phyloP scores from a whole-genome alignment of 352 stramenopile species.

The Phytophthora pini region DNA sequence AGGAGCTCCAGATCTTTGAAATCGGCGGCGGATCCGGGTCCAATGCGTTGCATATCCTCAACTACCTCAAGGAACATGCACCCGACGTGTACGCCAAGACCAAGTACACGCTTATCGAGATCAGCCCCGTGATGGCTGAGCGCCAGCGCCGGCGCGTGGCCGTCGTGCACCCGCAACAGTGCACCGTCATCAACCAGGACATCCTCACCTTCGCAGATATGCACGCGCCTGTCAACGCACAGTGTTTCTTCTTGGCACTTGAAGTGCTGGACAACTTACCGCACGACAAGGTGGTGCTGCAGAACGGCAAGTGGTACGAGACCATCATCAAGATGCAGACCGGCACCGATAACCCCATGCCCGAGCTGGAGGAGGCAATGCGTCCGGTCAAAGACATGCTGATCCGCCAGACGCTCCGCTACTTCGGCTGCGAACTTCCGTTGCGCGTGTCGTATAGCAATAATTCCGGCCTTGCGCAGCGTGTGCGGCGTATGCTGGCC shows the following conservation, averaged over 20 bases:
- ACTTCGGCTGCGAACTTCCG: conserved; percentile 79
- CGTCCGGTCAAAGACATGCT: conserved; percentile 72
- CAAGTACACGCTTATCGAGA: conserved; percentile 91
- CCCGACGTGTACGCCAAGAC: conserved; percentile 82
- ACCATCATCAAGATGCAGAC: conserved; percentile 55
- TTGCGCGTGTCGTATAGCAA: conserved; percentile 67
- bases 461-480: conserved; percentile 59
- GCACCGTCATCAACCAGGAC: conserved; percentile 80
- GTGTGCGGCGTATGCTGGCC: conserved; percentile 57
- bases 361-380: conserved; percentile 50
- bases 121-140: conserved; percentile 88
- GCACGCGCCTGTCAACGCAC: conserved; percentile 52
- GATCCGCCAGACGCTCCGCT: conserved; percentile 74
- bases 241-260: conserved; percentile 86
- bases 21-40: conserved; percentile 89
- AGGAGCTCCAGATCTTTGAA: conserved; percentile 81
- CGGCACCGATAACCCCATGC: background rate
- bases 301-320: conserved; percentile 82
- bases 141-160: conserved; percentile 73
- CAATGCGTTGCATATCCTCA: conserved; percentile 91
- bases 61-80: conserved; percentile 80
- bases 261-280: conserved; percentile 93
- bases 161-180: conserved; percentile 63
- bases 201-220: conserved; percentile 77
- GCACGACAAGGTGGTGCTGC: conserved; percentile 89